Base-by-base conservation (phyloP, 305 asterid species). In the Solanum hybrid region DNA sequence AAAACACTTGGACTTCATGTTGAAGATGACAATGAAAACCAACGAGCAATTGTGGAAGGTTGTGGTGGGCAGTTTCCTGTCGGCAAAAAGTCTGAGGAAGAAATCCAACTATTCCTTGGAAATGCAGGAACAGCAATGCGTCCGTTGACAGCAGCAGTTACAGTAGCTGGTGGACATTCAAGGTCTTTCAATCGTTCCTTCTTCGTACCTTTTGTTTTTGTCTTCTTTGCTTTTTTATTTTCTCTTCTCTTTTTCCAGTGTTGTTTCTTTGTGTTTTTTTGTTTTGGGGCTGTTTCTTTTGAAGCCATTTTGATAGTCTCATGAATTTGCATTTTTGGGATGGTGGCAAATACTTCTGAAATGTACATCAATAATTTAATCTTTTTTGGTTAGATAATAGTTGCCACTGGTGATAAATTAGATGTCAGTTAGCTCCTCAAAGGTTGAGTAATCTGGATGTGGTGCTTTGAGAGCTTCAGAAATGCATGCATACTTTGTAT, bases 51-150 rank as follows among this genome's bases (percentile, higher is more conserved):
- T 75, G 99, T 97, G 84, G 98, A 95, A 91, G 99, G 99, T 87
- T 93, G 94, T 85, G 98, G 95, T 86, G 99, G 99, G 90, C 90
- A 91, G 35, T 97, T 97, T 90, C 99, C 99, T 10, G 98, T 93
- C 17, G 93, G 97, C 79, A 95, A 93, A 91, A 96, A 95, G 51
- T 90, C 98, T 79, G 91, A 92, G 36, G 97, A 94, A 27, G 99
- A 97, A 92, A 93, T 97, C 88, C 97, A 96, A 87, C 99, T 97
- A 78, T 97, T 97, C 95, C 94, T 96, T 76, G 99, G 99, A 91
- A 97, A 97, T 94, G 99, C 99, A 26, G 99, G 99, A 91, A 97
- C 99, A 34, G 99, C 99, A 13, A 97, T 97, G 99, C 98, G 99
- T 80, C 99, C 99, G 51, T 92, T 96, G 95, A 97, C 99, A 90